A percentile compares a stretch with the other conserved stretches of the same genome.
phyloP scores from a whole-genome alignment of 75 land plant species.

The Chamaecyparis obtusa region DNA sequence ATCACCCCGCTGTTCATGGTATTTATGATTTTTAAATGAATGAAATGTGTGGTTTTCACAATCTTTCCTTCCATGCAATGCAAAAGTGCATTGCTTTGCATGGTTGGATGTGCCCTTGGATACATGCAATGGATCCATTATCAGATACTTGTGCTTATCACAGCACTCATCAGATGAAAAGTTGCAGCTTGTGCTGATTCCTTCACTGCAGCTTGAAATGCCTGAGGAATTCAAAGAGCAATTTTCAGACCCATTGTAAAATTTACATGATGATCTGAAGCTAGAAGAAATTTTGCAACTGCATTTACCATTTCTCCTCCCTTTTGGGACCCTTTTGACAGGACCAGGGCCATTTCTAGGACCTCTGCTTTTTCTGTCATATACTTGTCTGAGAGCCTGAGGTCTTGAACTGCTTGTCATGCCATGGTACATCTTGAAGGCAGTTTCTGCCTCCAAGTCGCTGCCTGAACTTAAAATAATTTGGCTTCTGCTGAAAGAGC shows the following conservation, averaged over 20 bases:
- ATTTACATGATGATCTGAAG: background rate
- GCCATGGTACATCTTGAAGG: background rate
- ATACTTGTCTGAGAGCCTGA: background rate
- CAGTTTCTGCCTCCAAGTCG: slow-evolving; percentile 1
- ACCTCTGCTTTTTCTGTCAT: background rate
- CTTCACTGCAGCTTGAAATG: background rate
- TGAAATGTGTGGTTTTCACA: background rate
- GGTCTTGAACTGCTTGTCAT: background rate
- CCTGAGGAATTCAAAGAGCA: background rate
- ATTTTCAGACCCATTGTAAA: background rate
- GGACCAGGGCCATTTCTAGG: background rate
- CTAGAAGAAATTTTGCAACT: background rate
- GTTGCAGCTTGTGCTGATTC: background rate
- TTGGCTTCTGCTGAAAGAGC: background rate
- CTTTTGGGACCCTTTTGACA: slow-evolving; percentile 16
- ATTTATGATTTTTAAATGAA: background rate
- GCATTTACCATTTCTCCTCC: slow-evolving; percentile 10
- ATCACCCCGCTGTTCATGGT: background rate
- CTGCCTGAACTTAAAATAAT: background rate
- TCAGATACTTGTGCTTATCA: background rate
- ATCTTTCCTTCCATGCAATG: background rate
- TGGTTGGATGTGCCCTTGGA: slow-evolving; percentile 2
- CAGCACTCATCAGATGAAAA: background rate
- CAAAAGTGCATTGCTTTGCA: background rate
- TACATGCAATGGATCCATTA: background rate